These are phyloP conservation scores for Tolypocladium nubicola DNA, from an alignment of 2,329 filamentous ascomycete genomes.

Conservation along the genomic window DNA sequence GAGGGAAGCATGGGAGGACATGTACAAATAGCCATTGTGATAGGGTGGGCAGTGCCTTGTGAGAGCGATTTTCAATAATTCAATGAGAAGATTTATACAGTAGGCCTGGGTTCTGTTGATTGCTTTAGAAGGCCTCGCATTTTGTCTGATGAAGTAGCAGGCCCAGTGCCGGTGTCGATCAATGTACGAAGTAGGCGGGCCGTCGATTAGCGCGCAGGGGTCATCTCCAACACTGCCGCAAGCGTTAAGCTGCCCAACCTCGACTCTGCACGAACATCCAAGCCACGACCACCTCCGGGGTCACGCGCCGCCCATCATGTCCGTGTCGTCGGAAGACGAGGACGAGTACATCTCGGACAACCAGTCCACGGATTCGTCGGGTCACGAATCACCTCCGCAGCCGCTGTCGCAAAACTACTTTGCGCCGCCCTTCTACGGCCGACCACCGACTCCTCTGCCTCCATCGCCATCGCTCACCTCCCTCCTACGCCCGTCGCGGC, in stretches of 20 bases:
- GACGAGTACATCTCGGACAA: slow-evolving; percentile 23
- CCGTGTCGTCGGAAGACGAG: slow-evolving; percentile 23
- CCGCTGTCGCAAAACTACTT: slow-evolving; percentile 45
- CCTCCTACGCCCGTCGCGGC: slow-evolving; percentile 79
- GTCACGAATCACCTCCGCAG: slow-evolving; percentile 27
- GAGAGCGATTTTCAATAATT: not conserved
- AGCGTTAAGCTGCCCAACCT: not conserved
- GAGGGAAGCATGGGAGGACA: slow-evolving; percentile 3
- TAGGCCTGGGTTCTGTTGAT: no score
- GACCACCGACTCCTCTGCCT: slow-evolving; percentile 88
- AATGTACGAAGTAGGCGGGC: not conserved
- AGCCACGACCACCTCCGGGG: not conserved
- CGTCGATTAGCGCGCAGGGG: not conserved
- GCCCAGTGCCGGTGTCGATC: not conserved
- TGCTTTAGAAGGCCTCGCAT: not conserved
- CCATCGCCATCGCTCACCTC: slow-evolving; percentile 89
- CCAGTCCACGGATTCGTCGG: slow-evolving; percentile 20
- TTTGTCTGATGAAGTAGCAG: not conserved
- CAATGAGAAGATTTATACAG: not conserved
- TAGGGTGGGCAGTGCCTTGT: not conserved
- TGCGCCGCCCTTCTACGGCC: slow-evolving; percentile 87
- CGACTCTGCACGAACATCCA: not conserved
- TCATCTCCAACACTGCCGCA: not conserved
- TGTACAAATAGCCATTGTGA: not conserved
- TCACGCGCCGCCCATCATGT: slow-evolving; percentile 13